phyloP scores from a whole-genome alignment of 2,329 filamentous ascomycete species.

The Macrophomina phaseolina region DNA sequence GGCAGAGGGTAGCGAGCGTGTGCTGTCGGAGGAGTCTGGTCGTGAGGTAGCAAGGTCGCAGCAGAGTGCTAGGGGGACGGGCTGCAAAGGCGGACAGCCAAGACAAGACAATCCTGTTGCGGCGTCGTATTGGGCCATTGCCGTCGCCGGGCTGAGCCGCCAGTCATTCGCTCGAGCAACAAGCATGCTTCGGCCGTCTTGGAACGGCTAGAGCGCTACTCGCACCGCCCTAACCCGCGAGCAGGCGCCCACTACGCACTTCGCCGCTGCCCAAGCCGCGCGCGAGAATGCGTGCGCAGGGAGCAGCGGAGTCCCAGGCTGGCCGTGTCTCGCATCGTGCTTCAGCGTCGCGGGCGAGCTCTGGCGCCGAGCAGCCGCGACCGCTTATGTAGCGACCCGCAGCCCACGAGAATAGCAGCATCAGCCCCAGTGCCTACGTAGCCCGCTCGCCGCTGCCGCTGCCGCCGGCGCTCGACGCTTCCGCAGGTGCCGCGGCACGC shows the following conservation, averaged over 20 bases:
- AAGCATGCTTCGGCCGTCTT: conserved; percentile 20
- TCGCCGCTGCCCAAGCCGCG: conserved; percentile 1
- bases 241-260: background rate
- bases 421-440: conserved; percentile 23
- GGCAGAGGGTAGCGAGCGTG: conserved; percentile 13
- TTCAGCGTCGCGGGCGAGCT: conserved; percentile 9
- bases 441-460: background rate
- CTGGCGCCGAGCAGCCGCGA: conserved; percentile 19
- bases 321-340: conserved; percentile 20
- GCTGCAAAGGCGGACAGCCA: background rate
- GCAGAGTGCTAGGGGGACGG: conserved; percentile 13
- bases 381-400: conserved; percentile 17
- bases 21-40: conserved; percentile 7
- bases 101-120: conserved; percentile 15
- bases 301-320: background rate
- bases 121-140: conserved; percentile 10
- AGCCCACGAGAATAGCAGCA: conserved; percentile 12
- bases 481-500: conserved; percentile 12
- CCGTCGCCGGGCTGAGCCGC: conserved; percentile 16
- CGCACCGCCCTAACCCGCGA: background rate
- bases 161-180: background rate
- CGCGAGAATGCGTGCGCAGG: background rate
- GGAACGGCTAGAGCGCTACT: background rate
- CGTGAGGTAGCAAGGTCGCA: conserved; percentile 18
- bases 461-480: background rate